phyloP scores from a whole-genome alignment of 2,329 filamentous ascomycete genomes.

The Drechslerella coelobrocha region DNA sequence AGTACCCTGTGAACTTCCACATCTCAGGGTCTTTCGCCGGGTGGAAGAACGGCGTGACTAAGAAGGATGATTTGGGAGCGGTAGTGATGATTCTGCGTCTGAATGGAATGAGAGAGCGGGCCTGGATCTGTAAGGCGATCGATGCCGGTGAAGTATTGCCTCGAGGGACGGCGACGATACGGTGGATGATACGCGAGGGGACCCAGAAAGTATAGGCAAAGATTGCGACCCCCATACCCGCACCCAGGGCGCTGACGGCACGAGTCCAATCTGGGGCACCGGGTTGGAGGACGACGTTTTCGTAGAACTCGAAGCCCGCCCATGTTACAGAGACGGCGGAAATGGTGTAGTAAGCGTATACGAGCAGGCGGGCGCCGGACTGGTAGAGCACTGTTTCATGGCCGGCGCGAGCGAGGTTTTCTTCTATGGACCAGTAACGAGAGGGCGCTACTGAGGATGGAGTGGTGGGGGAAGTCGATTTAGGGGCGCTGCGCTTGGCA shows the following conservation, averaged over 20 bases:
- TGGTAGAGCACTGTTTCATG: constrained; percentile 49
- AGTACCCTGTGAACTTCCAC: constrained; percentile 38
- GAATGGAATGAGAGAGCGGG: constrained; percentile 42
- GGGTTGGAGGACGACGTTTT: constrained; percentile 30
- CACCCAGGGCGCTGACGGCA: constrained; percentile 18
- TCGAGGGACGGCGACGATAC: constrained; percentile 31
- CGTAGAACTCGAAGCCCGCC: constrained; percentile 33
- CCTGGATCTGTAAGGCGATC: constrained; percentile 33
- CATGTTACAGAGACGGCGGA: constrained; percentile 27
- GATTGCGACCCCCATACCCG: constrained; percentile 42
- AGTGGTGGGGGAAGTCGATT: constrained; percentile 1
- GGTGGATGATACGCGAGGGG: constrained; percentile 38
- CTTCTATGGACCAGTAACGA: constrained; percentile 38
- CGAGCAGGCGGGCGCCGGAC: constrained; percentile 29
- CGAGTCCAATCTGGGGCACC: constrained; percentile 38
- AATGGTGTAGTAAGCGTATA: constrained; percentile 42
- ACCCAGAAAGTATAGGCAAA: constrained; percentile 43
- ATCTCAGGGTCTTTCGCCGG: background rate
- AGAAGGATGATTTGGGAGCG: constrained; percentile 19
- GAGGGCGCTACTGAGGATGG: constrained; percentile 2
- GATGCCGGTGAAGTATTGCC: constrained; percentile 10
- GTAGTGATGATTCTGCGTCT: constrained; percentile 19
- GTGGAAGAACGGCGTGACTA: constrained; percentile 29
- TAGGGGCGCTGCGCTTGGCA: constrained; percentile 15
- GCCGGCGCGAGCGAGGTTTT: constrained; percentile 39